Evolutionary conservation across 2,329 filamentous ascomycete species (phyloP), one percentile per base, ranked within the genome.

Genomic region (Penicillium sclerotiorum): DNA sequence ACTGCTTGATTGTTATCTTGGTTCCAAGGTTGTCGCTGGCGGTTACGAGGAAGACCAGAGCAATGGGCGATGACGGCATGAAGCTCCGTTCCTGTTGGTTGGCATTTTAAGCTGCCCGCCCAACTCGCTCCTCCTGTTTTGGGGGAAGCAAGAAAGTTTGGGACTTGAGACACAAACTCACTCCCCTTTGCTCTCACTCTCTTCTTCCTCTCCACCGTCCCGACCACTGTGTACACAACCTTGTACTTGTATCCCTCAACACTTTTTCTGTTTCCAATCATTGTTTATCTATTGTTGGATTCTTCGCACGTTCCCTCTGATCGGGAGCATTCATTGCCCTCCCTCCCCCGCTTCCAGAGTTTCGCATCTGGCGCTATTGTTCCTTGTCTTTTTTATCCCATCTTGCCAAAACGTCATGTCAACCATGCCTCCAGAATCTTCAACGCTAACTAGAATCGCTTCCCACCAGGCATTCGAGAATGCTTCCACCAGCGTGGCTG

Each of bases 401-500:
- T 32, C 39, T 36, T 28, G 36, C 18, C 25, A 27, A 37, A 43
- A 22, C 12, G 13, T 20, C n/a, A n/a, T 37, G 22, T 27, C 44
- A 36, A 39, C 12, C 8, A 55, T 55, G 46, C 32, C 45, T 43
- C 20, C 36, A 11, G 32, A 27, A 23, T 22, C 45, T 4, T 32
- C n/a, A n/a, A n/a, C 36, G 32, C 56, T 53, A 22, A 57, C 44
- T 8, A 39, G 40, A n/a, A 32, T 36, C 30, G 22, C 35, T 21
- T 53, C 48, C 18, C 12, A 32, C 12, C 73, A 97, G 94, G 94
- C 94, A 56, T 99, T 99, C 74, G 94, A 99, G 78, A 97, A 97
- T 84, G 95, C 94, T 63, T 96, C 93, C 49, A 99, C 94, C 69
- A 96, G 90, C 66, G 93, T 99, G 60, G 94, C 94, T 56, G 94